These are phyloP conservation scores for Orbilia blumenaviensis DNA, from an alignment of 2,329 filamentous ascomycete species.

Conservation along the genomic window DNA sequence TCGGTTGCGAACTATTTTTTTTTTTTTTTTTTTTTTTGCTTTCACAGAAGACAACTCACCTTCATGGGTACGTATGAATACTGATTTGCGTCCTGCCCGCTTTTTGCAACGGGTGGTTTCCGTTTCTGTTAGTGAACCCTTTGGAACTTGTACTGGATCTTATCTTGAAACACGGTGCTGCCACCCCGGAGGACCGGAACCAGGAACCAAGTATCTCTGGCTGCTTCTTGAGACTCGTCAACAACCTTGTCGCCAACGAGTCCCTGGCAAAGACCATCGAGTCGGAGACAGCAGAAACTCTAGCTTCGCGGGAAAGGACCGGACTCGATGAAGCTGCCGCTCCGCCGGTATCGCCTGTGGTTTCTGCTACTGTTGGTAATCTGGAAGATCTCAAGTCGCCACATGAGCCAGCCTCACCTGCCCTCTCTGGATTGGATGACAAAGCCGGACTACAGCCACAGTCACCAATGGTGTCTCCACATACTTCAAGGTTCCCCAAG, in stretches of 20 bases:
- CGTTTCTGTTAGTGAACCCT: conserved; percentile 41
- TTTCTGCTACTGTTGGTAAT: conserved; percentile 18
- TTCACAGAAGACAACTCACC: neutral
- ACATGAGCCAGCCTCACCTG: conserved; percentile 31
- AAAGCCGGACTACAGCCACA: conserved; percentile 27
- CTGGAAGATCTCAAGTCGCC: conserved; percentile 42
- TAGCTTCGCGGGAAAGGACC: conserved; percentile 44
- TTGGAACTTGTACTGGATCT: conserved; percentile 45
- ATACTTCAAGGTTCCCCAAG: conserved; percentile 28
- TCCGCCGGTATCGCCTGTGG: conserved; percentile 40
- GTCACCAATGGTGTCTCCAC: conserved; percentile 30
- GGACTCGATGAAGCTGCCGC: conserved; percentile 41
- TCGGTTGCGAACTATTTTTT: conserved; percentile 33
- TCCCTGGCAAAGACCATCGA: conserved; percentile 40
- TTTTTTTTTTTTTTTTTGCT: conserved; percentile 5
- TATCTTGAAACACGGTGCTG: conserved; percentile 41
- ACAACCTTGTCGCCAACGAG: conserved; percentile 26
- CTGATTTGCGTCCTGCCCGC: conserved; percentile 26
- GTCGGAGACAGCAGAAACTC: conserved; percentile 29
- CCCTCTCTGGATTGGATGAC: conserved; percentile 20
- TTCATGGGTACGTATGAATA: conserved; percentile 36
- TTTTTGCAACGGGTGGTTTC: conserved; percentile 16
- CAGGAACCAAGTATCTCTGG: conserved; percentile 49
- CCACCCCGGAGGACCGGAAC: conserved; percentile 41
- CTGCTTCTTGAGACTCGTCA: conserved; percentile 40